A percentile compares a stretch with the other conserved stretches of the same genome.
Evolutionary conservation across 768 basidiomycete species (phyloP).

Genomic region (Tephrocybe sp.): DNA sequence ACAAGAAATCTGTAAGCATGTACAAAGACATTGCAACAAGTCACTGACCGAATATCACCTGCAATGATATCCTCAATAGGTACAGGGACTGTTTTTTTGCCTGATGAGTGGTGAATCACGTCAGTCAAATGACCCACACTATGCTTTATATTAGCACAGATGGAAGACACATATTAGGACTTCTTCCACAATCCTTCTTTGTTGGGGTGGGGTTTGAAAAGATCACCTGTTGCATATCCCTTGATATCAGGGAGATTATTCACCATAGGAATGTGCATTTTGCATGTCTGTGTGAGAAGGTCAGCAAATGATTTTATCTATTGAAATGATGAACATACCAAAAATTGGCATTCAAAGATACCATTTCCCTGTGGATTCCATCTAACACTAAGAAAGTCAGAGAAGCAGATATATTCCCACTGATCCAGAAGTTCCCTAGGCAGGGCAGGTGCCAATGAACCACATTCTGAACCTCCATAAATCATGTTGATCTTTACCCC

Average conservation of each 20-base stretch:
- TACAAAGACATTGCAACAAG: no score
- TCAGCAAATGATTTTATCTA: background rate
- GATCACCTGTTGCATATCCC: constrained; percentile 1
- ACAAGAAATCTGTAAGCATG: no score
- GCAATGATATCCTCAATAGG: constrained; percentile 1
- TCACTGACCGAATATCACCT: background rate
- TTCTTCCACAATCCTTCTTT: constrained; percentile 1
- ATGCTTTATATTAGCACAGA: background rate
- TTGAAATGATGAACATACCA: constrained; percentile 24
- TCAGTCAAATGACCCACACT: constrained; percentile 3
- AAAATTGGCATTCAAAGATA: constrained; percentile 34
- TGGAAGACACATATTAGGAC: background rate
- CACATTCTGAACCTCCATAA: constrained; percentile 32
- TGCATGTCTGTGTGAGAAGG: background rate
- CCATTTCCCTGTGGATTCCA: constrained; percentile 35
- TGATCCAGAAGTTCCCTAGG: constrained; percentile 19
- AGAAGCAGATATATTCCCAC: constrained; percentile 32
- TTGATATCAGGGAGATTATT: background rate
- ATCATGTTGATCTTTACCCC: constrained; percentile 27
- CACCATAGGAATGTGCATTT: background rate
- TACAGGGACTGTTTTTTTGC: background rate
- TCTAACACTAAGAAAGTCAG: constrained; percentile 22
- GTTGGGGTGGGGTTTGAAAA: background rate
- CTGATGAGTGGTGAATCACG: constrained; percentile 2
- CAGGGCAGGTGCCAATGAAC: constrained; percentile 12